These are phyloP conservation scores for Narthecium ossifragum DNA, from an alignment of 106 monocot species.

Conservation along the genomic window DNA sequence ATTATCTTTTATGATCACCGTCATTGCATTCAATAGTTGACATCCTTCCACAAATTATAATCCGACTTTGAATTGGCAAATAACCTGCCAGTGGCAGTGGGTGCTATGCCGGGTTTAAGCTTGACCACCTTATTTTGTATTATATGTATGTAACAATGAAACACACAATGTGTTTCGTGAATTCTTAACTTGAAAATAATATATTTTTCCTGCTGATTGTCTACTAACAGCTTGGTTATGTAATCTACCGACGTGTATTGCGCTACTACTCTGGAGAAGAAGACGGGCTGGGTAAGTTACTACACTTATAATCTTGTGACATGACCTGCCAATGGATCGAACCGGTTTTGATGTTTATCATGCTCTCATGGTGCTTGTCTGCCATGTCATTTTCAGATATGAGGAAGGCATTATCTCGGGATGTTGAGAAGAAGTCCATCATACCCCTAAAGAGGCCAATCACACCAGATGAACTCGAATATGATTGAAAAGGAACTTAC, in stretches of 20 bases:
- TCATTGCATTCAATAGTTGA: no score
- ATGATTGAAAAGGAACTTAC: conserved; percentile 71
- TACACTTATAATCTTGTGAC: not conserved
- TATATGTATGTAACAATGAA: no score
- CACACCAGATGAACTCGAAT: conserved; percentile 92
- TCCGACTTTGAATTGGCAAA: no score
- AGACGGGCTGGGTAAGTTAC: conserved; percentile 81
- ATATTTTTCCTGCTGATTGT: no score
- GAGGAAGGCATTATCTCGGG: conserved; percentile 87
- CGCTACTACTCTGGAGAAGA: conserved; percentile 99
- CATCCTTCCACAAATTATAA: no score
- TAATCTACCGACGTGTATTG: conserved; percentile 83
- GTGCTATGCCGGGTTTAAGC: no score
- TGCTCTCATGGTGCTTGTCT: not conserved
- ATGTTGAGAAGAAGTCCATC: conserved; percentile 85
- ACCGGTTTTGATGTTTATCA: not conserved
- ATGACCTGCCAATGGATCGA: not conserved
- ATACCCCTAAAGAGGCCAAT: conserved; percentile 77
- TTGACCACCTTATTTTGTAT: no score
- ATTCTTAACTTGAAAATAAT: no score
- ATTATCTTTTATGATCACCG: no score
- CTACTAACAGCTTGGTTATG: conserved; percentile 91
- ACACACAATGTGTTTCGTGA: no score
- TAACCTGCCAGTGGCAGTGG: no score
- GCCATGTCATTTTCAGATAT: conserved; percentile 70